These are phyloP conservation scores for Aureobasidium namibiae DNA, from an alignment of 2,329 filamentous ascomycete species.

Conservation along the genomic window DNA sequence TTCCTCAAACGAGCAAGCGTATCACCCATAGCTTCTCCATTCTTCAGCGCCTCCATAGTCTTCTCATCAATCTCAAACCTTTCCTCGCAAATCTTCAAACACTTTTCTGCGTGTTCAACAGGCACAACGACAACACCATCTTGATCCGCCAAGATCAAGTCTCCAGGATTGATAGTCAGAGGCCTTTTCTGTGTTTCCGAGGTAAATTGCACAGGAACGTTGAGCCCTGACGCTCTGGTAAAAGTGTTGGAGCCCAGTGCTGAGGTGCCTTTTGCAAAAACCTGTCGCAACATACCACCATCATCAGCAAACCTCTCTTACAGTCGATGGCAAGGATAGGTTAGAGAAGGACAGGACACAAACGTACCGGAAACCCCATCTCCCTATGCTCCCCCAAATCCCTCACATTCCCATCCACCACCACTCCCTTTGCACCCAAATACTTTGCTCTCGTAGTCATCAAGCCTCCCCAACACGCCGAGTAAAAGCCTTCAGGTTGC, in stretches of 20 bases:
- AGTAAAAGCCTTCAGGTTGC: slow-evolving; percentile 27
- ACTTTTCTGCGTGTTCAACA: slow-evolving; percentile 23
- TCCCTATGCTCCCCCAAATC: slow-evolving; percentile 26
- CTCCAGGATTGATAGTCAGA: slow-evolving; percentile 25
- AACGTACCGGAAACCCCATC: slow-evolving; percentile 15
- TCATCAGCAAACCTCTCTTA: too few species aligned
- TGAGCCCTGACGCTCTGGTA: slow-evolving; percentile 27
- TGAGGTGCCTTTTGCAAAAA: slow-evolving; percentile 28
- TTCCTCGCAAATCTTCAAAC: slow-evolving; percentile 26
- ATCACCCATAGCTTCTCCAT: slow-evolving; percentile 28
- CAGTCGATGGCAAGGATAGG: too few species aligned
- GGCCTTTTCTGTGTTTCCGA: slow-evolving; percentile 13
- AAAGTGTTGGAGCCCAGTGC: slow-evolving; percentile 25
- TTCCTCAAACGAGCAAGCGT: slow-evolving; percentile 30
- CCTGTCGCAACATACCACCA: not conserved
- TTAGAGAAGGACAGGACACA: not conserved
- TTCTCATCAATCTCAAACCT: slow-evolving; percentile 29
- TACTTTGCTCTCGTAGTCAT: slow-evolving; percentile 31
- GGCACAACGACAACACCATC: slow-evolving; percentile 25
- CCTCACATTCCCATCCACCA: slow-evolving; percentile 33
- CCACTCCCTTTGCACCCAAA: slow-evolving; percentile 29
- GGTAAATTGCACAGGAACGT: slow-evolving; percentile 27
- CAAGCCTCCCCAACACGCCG: slow-evolving; percentile 32
- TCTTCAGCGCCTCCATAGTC: slow-evolving; percentile 24
- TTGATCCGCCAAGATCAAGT: slow-evolving; percentile 29